Evolutionary conservation across 2,329 filamentous ascomycete genomes (phyloP).

Genomic region (Ilyonectria robusta): DNA sequence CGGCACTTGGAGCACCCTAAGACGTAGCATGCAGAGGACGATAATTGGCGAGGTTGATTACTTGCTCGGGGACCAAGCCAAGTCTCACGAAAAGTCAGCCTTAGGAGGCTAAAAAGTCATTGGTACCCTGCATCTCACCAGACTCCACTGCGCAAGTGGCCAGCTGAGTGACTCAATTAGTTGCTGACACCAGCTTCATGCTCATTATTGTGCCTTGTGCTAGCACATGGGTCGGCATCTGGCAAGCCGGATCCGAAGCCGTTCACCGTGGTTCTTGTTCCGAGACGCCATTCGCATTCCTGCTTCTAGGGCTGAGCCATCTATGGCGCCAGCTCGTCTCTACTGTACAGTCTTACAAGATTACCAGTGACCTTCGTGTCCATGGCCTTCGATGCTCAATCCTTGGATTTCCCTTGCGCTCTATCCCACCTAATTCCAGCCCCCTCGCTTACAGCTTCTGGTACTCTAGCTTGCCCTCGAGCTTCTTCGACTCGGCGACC

Average conservation of each 20-base stretch:
- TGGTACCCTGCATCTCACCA: conserved; percentile 1
- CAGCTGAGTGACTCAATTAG: conserved; percentile 1
- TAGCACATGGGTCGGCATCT: neutral
- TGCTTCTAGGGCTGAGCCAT: conserved; percentile 44
- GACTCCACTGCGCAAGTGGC: conserved; percentile 17
- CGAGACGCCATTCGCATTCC: conserved; percentile 46
- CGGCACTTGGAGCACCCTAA: conserved; percentile 11
- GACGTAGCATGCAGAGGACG: neutral
- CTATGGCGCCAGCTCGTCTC: conserved; percentile 40
- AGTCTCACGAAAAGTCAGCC: conserved; percentile 27
- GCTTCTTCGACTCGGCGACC: conserved; percentile 96
- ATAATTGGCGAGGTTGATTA: neutral
- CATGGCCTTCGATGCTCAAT: conserved; percentile 31
- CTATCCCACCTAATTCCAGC: conserved; percentile 24
- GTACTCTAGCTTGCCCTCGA: conserved; percentile 98
- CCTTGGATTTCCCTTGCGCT: conserved; percentile 31
- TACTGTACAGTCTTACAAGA: conserved; percentile 50
- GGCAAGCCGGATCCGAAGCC: conserved; percentile 12
- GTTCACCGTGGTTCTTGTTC: conserved; percentile 29
- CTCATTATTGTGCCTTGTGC: neutral
- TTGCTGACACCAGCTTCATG: conserved; percentile 18
- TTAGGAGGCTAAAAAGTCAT: conserved; percentile 1
- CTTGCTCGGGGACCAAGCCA: neutral
- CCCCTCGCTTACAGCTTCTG: conserved; percentile 81
- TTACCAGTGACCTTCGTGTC: conserved; percentile 38